These are phyloP conservation scores for Dendrocalamus latiflorus DNA, from an alignment of 202 grass and related monocot genomes.

Conservation along the genomic window DNA sequence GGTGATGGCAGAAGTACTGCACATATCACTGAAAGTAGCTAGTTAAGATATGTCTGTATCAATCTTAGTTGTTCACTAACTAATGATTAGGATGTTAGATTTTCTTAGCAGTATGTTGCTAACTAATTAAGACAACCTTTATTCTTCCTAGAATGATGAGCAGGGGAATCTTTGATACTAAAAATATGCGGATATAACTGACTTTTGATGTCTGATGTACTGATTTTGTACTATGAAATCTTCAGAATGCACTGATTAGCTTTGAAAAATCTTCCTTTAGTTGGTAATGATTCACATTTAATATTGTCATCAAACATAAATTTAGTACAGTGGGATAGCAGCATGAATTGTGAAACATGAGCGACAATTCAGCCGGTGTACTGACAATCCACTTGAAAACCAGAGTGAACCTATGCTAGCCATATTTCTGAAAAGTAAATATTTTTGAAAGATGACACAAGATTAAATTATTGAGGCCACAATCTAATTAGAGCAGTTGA, in stretches of 20 bases:
- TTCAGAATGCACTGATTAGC: not conserved
- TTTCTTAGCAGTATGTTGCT: not conserved
- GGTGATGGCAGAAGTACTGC: not conserved
- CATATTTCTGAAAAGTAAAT: not conserved
- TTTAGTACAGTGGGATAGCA: not conserved
- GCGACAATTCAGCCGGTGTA: not conserved
- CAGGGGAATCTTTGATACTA: not conserved
- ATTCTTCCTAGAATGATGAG: not conserved
- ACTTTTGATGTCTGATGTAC: not conserved
- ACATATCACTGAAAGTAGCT: not conserved
- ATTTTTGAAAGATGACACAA: not conserved
- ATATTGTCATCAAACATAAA: not conserved
- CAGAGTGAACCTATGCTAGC: not conserved
- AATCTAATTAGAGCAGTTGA: not conserved
- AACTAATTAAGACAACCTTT: not conserved
- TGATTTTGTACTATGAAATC: not conserved
- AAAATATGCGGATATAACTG: not conserved
- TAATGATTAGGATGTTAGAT: constrained; percentile 1
- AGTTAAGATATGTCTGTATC: not conserved
- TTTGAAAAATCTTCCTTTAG: not conserved
- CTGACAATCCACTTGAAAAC: not conserved
- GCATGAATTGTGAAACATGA: not conserved
- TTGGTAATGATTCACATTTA: not conserved
- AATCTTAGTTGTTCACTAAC: not conserved
- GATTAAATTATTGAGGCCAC: not conserved